Evolutionary conservation across 805 yeast species (phyloP), one percentile per base, ranked within the genome.

Genomic region (Wickerhamiella alocasiicola): DNA sequence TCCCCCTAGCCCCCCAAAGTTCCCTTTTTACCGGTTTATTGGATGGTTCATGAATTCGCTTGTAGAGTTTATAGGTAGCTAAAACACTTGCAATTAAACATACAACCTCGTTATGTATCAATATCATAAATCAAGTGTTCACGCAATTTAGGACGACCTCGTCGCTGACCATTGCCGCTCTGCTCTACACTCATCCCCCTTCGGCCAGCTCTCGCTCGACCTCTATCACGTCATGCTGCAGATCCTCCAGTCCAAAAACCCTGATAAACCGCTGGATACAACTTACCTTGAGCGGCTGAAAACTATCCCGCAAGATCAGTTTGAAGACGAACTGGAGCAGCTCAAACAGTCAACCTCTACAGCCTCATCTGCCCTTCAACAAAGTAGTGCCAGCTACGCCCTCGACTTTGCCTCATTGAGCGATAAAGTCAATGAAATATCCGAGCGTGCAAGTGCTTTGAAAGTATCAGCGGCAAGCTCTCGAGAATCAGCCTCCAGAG

Each of bases 281-380:
- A 50, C 37, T 20, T 51, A 49, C 31, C 28, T 49, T 24, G 35
- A 29, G 6, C 40, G 48, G 16, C 48, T 51, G 7, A 35, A 40
- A 32, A 15, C 39, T 12, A 41, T 52, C 27, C 53, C 53, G 2
- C 49, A 40, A 34, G 17, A 43, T 15, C 41, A 44, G 31, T 42
- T 52, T 3, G 35, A 41, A 18, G 13, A 36, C 6, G 54, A 52
- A 42, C 32, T 36, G 6, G 32, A 30, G 4, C 34, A 41, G 27
- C 38, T 49, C 17, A 37, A 35, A 13, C 36, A 21, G 7, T 35
- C 48, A 3, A 28, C 31, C 6, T 13, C 35, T 17, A n/a, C 27
- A 18, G 39, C 48, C 1, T 28, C 31, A 13, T 31, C 27, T 16
- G 43, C 34, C 2, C 39, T 41, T 13, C 21, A 20, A 11, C 18